Evolutionary conservation across 345 rosid species (phyloP).

Genomic region (Ceriops decandra): DNA sequence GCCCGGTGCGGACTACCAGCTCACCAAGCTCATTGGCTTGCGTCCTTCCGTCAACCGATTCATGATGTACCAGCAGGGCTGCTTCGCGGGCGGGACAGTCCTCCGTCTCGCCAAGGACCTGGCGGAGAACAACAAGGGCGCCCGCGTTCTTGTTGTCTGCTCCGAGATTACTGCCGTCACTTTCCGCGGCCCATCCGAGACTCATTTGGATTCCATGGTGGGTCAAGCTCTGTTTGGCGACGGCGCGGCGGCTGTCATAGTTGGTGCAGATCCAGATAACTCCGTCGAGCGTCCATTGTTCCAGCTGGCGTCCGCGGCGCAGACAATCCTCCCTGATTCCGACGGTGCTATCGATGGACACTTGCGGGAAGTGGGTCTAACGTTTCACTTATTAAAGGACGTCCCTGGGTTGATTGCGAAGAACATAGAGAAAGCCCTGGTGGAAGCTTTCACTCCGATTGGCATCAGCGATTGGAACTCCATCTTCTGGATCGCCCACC

Average conservation of each 20-base stretch:
- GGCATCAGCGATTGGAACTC: constrained; percentile 24
- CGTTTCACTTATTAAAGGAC: constrained; percentile 16
- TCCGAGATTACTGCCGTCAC: constrained; percentile 17
- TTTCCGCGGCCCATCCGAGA: constrained; percentile 18
- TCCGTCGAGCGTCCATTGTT: constrained; percentile 16
- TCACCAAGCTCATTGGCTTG: constrained; percentile 23
- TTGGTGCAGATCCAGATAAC: constrained; percentile 20
- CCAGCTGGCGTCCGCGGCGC: constrained; percentile 20
- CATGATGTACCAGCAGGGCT: constrained; percentile 25
- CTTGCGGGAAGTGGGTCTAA: constrained; percentile 21
- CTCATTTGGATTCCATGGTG: constrained; percentile 21
- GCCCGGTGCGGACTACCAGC: constrained; percentile 24
- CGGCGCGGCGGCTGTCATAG: constrained; percentile 17
- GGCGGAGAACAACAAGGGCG: constrained; percentile 24
- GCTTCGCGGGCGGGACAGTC: constrained; percentile 22
- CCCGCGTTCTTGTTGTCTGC: constrained; percentile 22
- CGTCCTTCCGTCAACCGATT: constrained; percentile 19
- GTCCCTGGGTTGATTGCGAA: constrained; percentile 19
- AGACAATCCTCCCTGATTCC: constrained; percentile 21
- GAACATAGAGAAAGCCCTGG: constrained; percentile 23
- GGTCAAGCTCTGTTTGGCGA: constrained; percentile 24
- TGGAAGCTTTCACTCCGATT: constrained; percentile 20
- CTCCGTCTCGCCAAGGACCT: constrained; percentile 19
- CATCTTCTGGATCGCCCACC: constrained; percentile 25
- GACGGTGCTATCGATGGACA: constrained; percentile 22